Evolutionary conservation across 192 early-diverging fungal species (phyloP), one percentile per base, ranked within the genome.

Genomic region (Phlyctochytrium planicorne): DNA sequence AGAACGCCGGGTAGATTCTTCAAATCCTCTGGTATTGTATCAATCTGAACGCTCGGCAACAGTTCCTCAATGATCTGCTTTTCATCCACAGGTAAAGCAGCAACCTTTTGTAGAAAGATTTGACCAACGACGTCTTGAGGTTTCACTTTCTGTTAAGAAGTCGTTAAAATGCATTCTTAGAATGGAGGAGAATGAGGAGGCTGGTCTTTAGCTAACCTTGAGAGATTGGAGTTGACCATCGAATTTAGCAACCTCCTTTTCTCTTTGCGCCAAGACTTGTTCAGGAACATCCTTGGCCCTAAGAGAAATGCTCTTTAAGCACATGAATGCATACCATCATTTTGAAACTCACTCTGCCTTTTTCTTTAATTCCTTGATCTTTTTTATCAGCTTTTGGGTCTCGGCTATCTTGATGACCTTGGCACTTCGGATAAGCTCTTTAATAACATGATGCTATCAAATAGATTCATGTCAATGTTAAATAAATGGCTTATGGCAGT

Each of bases 331-430:
- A n/a, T n/a, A n/a, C n/a, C n/a, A n/a, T n/a, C n/a, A n/a, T n/a
- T 30, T 17, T 24, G 3, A 10, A 30, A 17, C 24, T 34, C 25
- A 12, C 2, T 72, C 78, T 17, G 68, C 52, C 60, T 79, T 72
- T 1, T 24, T 30, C 40, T 66, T 60, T 34, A 53, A 55, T 29
- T 65, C 59, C 32, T 67, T 56, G 23, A 75, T 34, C 57, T 80
- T 80, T 50, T 74, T 73, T 34, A 80, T 52, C 29, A 72, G 35
- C 33, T 69, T 62, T 23, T 62, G 68, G 2, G 62, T 62, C 32
- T 65, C 66, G 36, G 73, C 72, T 20, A 56, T 53, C 57, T 74
- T 76, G 40, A 37, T 68, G 64, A 75, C 75, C 33, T 71, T 76
- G n/a, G n/a, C n/a, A n/a, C n/a, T n/a, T n/a, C n/a, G 4, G 52